phyloP scores from a whole-genome alignment of 2,329 filamentous ascomycete species.

The Xenosphaeropsis pyriputrescens region DNA sequence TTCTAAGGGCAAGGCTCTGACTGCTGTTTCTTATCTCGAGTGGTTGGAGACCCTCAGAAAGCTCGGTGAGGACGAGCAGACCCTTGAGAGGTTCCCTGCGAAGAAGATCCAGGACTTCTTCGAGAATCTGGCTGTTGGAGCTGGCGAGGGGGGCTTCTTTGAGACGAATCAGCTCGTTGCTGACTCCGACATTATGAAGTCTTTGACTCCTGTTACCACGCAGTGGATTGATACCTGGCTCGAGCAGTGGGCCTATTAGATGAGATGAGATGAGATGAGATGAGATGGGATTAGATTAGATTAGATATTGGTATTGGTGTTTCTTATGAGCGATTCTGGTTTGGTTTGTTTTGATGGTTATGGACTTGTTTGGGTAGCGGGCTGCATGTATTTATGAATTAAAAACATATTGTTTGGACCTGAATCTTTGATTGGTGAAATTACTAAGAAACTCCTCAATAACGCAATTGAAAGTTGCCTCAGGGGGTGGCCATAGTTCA shows the following conservation, averaged over 20 bases:
- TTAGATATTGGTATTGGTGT: no score
- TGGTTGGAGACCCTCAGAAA: slow-evolving; percentile 30
- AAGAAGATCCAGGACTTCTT: slow-evolving; percentile 29
- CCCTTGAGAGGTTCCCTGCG: slow-evolving; percentile 30
- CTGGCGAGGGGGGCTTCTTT: slow-evolving; percentile 1
- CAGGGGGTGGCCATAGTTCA: no score
- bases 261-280: background rate
- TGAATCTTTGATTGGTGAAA: no score
- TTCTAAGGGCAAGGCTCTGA: background rate
- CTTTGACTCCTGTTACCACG: slow-evolving; percentile 12
- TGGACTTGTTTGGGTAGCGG: no score
- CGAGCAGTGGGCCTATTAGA: slow-evolving; percentile 16
- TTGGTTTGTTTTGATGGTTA: no score
- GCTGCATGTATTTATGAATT: no score
- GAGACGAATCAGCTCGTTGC: slow-evolving; percentile 11
- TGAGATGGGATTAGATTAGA: no score
- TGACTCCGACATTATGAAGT: slow-evolving; percentile 13
- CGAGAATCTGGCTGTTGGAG: slow-evolving; percentile 4
- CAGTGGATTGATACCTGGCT: slow-evolving; percentile 22
- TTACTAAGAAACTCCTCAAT: no score
- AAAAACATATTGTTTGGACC: no score
- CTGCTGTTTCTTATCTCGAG: slow-evolving; percentile 23
- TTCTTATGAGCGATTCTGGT: no score
- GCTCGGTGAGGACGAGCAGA: slow-evolving; percentile 23
- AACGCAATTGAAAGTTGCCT: no score